A percentile compares a stretch with the other conserved stretches of the same genome.
These are phyloP conservation scores for Colletotrichum musae DNA, from an alignment of 2,329 filamentous ascomycete genomes.

Conservation along the genomic window DNA sequence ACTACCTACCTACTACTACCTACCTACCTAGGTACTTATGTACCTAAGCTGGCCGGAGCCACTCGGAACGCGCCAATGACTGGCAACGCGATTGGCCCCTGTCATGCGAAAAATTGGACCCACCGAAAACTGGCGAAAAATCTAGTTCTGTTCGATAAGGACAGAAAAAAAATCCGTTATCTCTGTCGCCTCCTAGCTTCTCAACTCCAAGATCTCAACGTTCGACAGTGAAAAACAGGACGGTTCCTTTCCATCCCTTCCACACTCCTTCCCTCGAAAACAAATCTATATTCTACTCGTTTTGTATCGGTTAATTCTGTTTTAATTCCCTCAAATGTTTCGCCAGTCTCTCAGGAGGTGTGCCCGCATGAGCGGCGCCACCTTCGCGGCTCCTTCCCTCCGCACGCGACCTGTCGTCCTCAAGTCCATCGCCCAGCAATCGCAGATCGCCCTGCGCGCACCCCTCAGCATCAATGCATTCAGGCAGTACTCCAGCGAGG, in stretches of 20 bases:
- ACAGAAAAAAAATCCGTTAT: constrained; percentile 41
- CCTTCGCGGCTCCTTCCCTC: constrained; percentile 31
- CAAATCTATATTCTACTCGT: constrained; percentile 15
- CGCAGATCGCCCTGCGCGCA: constrained; percentile 22
- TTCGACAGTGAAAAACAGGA: constrained; percentile 27
- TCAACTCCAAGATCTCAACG: constrained; percentile 13
- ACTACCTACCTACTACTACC: too few species aligned
- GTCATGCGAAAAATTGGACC: neutral
- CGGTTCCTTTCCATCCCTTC: constrained; percentile 13
- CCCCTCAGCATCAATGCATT: constrained; percentile 31
- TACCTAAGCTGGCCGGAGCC: constrained; percentile 1
- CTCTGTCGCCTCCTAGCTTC: constrained; percentile 44
- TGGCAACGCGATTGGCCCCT: constrained; percentile 12
- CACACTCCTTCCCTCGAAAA: constrained; percentile 1
- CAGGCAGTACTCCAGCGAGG: constrained; percentile 58
- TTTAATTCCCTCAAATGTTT: constrained; percentile 40
- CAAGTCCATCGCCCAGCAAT: constrained; percentile 34
- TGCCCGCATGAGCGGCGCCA: constrained; percentile 52
- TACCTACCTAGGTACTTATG: too few species aligned
- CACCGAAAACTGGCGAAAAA: constrained; percentile 24
- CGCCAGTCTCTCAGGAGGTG: constrained; percentile 55
- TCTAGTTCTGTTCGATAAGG: constrained; percentile 26
- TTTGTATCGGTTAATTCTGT: constrained; percentile 16
- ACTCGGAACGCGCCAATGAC: constrained; percentile 6
- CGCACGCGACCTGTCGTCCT: constrained; percentile 37